Conservation (phyloP, 257 asterid species). For the Gynochthodes officinalis region DNA sequence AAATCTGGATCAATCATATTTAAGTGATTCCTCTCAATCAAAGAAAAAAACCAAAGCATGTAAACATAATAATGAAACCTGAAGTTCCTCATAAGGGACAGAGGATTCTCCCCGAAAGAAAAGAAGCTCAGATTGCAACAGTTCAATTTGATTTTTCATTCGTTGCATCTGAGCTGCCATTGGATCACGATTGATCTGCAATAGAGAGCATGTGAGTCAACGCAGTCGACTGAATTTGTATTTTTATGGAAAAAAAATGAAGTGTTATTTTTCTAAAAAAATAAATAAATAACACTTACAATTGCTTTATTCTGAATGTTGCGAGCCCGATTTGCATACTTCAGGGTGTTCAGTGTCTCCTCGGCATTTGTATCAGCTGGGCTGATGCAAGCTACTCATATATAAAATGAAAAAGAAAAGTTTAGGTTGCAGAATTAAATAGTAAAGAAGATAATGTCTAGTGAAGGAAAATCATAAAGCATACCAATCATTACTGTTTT, state of each 20-base stretch:
- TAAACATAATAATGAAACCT: conserved; percentile 35
- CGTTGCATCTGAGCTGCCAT: conserved; percentile 70
- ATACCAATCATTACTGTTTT: conserved; percentile 98
- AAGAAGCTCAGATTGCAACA: conserved; percentile 82
- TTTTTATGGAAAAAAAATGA: not conserved
- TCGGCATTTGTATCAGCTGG: conserved; percentile 97
- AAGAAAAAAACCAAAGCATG: no score
- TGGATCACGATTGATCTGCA: conserved; percentile 91
- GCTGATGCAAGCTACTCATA: conserved; percentile 73
- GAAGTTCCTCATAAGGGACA: conserved; percentile 74
- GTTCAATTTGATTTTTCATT: conserved; percentile 89
- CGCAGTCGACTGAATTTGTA: not conserved
- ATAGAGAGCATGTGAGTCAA: conserved; percentile 9
- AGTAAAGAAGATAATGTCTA: not conserved
- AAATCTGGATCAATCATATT: not conserved
- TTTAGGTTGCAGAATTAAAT: not conserved
- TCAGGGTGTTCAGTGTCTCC: conserved; percentile 88
- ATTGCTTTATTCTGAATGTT: conserved; percentile 94
- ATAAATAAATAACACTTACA: conserved; percentile 39
- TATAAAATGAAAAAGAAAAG: not conserved
- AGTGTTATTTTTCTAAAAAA: no score
- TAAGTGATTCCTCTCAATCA: not conserved
- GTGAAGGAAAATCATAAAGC: conserved; percentile 12
- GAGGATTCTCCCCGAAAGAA: conserved; percentile 72
- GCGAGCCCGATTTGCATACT: conserved; percentile 92